Conservation (phyloP, 768 basidiomycete species). For the Asterophora parasitica region DNA sequence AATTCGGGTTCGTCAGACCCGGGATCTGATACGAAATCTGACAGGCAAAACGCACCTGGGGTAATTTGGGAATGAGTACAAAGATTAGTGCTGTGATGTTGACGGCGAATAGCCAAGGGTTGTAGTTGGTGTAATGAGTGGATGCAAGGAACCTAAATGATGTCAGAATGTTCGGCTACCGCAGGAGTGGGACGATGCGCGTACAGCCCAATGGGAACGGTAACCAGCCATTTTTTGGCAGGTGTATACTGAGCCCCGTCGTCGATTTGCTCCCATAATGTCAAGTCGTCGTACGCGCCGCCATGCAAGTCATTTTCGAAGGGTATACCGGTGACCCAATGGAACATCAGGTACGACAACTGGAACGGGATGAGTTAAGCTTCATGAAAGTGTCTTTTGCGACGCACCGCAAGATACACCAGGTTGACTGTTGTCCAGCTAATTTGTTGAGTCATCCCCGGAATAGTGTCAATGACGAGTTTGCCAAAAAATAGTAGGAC, state of each 20-base stretch:
- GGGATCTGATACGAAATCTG: slow-evolving; percentile 1
- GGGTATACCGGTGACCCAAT: slow-evolving; percentile 95
- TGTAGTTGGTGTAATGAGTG: slow-evolving; percentile 97
- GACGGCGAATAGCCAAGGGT: slow-evolving; percentile 89
- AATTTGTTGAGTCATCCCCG: slow-evolving; percentile 89
- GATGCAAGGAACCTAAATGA: slow-evolving; percentile 82
- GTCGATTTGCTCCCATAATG: slow-evolving; percentile 99
- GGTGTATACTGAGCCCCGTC: slow-evolving; percentile 98
- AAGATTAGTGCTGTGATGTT: slow-evolving; percentile 78
- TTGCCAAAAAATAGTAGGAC: slow-evolving; percentile 89
- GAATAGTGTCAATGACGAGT: slow-evolving; percentile 88
- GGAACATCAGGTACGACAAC: slow-evolving; percentile 98
- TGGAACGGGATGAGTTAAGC: slow-evolving; percentile 24
- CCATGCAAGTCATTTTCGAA: slow-evolving; percentile 84
- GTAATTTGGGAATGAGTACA: slow-evolving; percentile 93
- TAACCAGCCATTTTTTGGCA: slow-evolving; percentile 94
- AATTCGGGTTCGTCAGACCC: slow-evolving; percentile 13
- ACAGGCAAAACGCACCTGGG: slow-evolving; percentile 55
- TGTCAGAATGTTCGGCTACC: slow-evolving; percentile 10
- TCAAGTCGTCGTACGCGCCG: slow-evolving; percentile 96
- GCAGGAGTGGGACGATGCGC: slow-evolving; percentile 24
- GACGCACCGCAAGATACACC: slow-evolving; percentile 80
- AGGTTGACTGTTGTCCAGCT: slow-evolving; percentile 96
- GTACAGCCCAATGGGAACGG: slow-evolving; percentile 84
- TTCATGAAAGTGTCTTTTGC: neutral